phyloP scores from a whole-genome alignment of 129 eudicot genomes.

The Kitagawia praeruptora region DNA sequence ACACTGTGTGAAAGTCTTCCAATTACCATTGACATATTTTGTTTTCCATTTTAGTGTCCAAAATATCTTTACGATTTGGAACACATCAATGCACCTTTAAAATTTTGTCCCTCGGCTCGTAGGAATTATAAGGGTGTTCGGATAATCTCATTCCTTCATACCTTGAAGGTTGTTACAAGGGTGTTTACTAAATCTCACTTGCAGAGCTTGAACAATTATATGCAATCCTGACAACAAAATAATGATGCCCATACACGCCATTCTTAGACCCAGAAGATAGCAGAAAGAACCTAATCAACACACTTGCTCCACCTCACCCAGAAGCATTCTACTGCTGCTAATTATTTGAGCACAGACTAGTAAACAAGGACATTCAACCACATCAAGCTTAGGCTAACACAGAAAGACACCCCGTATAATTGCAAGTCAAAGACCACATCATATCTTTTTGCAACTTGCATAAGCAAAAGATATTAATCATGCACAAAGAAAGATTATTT shows the following conservation, averaged over 20 bases:
- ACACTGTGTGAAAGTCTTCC: no score
- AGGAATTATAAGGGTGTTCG: no score
- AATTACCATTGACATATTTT: no score
- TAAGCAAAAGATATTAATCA: not conserved
- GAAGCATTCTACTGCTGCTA: not conserved
- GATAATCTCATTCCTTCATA: no score
- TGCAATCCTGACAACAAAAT: no score
- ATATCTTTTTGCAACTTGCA: not conserved
- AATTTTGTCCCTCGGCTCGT: no score
- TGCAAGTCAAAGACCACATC: not conserved
- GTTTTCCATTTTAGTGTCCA: no score
- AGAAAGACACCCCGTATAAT: not conserved
- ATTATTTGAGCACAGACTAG: not conserved
- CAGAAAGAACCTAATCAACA: not conserved
- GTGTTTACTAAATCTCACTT: no score
- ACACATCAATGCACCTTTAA: no score
- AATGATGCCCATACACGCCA: not conserved
- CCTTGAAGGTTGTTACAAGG: no score
- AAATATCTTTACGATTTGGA: no score
- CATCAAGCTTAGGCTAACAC: not conserved
- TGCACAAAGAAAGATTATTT: not conserved
- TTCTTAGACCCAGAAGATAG: not conserved
- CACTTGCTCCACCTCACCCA: not conserved
- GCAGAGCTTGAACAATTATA: no score
- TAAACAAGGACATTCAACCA: not conserved